Percentiles rank a stretch among this genome's conserved stretches.
Evolutionary conservation across 1,284 basidiomycete species (phyloP).

Genomic region (Cronartium ribicola): DNA sequence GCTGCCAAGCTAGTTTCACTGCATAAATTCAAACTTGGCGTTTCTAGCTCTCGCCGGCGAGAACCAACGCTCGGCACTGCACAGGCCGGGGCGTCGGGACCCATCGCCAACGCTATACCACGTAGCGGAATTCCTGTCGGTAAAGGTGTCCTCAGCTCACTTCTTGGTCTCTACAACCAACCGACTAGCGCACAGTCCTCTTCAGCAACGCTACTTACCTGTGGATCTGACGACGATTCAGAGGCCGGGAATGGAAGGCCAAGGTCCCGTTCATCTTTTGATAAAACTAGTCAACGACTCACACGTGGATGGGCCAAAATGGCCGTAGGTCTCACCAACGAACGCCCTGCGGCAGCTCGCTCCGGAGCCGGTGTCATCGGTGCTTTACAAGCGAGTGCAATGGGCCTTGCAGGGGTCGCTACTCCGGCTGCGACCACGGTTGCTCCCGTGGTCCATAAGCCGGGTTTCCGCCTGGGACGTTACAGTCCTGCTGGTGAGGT

Average conservation of each 20-base stretch:
- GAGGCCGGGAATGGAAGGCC: slow-evolving; percentile 6
- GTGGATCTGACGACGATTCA: slow-evolving; percentile 36
- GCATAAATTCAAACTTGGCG: slow-evolving; percentile 34
- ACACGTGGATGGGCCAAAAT: slow-evolving; percentile 7
- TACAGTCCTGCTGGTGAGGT: neutral
- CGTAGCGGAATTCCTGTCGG: slow-evolving; percentile 11
- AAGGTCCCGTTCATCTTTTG: neutral
- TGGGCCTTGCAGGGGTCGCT: slow-evolving; percentile 35
- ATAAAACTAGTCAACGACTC: neutral
- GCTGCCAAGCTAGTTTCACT: slow-evolving; percentile 37
- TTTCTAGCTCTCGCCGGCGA: neutral
- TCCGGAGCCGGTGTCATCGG: slow-evolving; percentile 35
- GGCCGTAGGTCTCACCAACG: slow-evolving; percentile 3
- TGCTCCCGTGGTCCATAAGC: slow-evolving; percentile 20
- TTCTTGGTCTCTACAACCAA: slow-evolving; percentile 34
- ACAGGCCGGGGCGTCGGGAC: neutral
- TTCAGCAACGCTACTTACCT: slow-evolving; percentile 29
- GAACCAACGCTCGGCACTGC: neutral
- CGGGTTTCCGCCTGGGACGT: slow-evolving; percentile 25
- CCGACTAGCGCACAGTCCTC: slow-evolving; percentile 36
- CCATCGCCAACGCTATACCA: slow-evolving; percentile 5
- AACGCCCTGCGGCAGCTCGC: slow-evolving; percentile 13
- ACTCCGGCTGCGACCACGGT: slow-evolving; percentile 20
- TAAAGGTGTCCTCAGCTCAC: slow-evolving; percentile 34
- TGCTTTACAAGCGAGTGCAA: slow-evolving; percentile 39